Evolutionary conservation across 192 early-diverging fungal species (phyloP), one percentile per base, ranked within the genome.

Genomic region (Geranomyces michiganensis): DNA sequence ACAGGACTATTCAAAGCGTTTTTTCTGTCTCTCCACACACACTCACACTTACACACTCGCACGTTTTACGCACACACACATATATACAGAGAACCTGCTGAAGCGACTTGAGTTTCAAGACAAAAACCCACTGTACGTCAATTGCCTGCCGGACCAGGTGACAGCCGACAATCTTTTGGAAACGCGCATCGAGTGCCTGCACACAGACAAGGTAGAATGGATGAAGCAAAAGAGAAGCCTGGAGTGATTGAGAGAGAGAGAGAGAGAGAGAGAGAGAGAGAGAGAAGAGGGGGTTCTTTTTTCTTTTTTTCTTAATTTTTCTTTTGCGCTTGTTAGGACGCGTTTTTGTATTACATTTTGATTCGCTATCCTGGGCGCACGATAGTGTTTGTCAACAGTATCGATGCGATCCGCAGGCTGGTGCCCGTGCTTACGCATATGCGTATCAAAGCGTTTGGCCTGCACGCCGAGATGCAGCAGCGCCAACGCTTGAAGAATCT

Each of bases 401-500:
- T 99, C 60, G 94, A 96, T 74, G 83, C 90, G 21, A 92, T 97
- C 65, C 90, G 94, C 27, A 89, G 96, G 44, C 83, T 97, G 67
- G 83, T 92, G 15, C 93, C 94, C 15, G 87, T 95, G 32, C 87
- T 97, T 75, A 87, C 86, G 36, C 76, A 93, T 31, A 80, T 97
- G 30, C 65, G 82, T 1, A 66, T 96, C 9, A 81, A 89, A 24
- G 94, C 90, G 8, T 82, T 94, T 72, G 91, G 89, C 0, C 82
- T 99, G 29, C 96, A 99, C 69, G 93, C 94, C 6, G 92, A 97
- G 78, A 94, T 99, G 92, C 94, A 99, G 79, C 95, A 97, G 82
- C 86, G 91, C 21, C 94, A 96, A 79, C 87, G 96, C 22, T 84
- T 99, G 33, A 96, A 95, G 78, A 95, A 92, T 76, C 78, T 99